Evolutionary conservation across 192 early-diverging fungal genomes (phyloP).

Genomic region (Polychytrium aggregatum): DNA sequence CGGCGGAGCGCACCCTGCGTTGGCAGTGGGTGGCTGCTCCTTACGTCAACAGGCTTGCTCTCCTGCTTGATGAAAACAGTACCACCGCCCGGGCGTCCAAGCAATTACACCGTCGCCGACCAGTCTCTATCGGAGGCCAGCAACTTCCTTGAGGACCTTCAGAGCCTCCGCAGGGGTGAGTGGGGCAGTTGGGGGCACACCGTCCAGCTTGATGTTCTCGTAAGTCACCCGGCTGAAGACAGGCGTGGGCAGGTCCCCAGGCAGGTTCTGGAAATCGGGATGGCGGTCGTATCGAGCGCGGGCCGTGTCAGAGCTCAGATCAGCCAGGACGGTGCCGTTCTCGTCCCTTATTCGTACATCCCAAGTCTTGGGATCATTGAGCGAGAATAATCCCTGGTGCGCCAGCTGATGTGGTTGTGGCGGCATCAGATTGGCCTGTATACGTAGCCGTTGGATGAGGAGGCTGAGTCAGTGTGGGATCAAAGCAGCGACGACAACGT

Average conservation of each 20-base stretch:
- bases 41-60: no score
- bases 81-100: no score
- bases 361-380: slow-evolving; percentile 37
- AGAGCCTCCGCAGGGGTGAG: slow-evolving; percentile 19
- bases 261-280: slow-evolving; percentile 5
- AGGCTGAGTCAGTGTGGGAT: no score
- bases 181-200: slow-evolving; percentile 11
- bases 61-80: no score
- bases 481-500: no score
- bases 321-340: slow-evolving; percentile 4
- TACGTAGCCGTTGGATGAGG: background rate
- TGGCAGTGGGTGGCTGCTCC: no score
- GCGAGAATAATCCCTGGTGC: slow-evolving; percentile 19
- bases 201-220: slow-evolving; percentile 21
- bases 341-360: slow-evolving; percentile 20
- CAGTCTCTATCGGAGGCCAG: slow-evolving; percentile 8
- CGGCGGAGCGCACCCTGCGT: no score
- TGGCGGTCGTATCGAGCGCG: slow-evolving; percentile 3
- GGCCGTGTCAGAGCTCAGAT: slow-evolving; percentile 14
- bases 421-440: slow-evolving; percentile 51
- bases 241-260: slow-evolving; percentile 2
- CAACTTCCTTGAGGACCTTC: slow-evolving; percentile 17
- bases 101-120: no score
- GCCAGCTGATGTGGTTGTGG: slow-evolving; percentile 42
- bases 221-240: background rate